Conservation (phyloP, 1,284 basidiomycete species). For the Schizophyllum amplum region DNA sequence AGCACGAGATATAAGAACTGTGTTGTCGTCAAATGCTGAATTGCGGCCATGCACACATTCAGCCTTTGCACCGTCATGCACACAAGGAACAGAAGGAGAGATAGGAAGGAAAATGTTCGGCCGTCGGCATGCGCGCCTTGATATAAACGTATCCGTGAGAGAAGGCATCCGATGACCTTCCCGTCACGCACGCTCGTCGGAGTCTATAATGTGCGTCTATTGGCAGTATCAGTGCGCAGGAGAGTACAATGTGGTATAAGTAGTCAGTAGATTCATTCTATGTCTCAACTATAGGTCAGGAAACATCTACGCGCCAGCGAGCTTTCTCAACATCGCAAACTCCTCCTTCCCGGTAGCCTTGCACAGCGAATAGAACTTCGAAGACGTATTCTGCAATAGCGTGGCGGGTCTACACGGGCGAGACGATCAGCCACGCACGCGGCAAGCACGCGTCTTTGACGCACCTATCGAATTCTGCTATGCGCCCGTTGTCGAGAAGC, state of each 20-base stretch:
- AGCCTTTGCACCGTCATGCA: neutral
- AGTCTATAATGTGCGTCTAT: no score
- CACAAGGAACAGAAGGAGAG: neutral
- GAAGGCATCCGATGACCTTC: neutral
- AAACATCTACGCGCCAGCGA: slow-evolving; percentile 52
- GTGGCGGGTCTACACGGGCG: slow-evolving; percentile 46
- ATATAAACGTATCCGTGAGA: neutral
- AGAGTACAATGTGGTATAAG: no score
- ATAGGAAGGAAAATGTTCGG: neutral
- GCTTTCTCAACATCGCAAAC: slow-evolving; percentile 63
- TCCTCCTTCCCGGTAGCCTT: slow-evolving; percentile 78
- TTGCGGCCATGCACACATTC: neutral
- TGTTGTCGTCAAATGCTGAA: neutral
- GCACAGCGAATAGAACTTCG: slow-evolving; percentile 73
- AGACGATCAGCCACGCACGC: neutral
- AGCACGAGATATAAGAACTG: neutral
- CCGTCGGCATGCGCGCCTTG: neutral
- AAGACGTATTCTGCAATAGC: slow-evolving; percentile 57
- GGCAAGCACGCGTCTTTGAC: slow-evolving; percentile 11
- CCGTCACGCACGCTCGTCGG: neutral
- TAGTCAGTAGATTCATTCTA: neutral
- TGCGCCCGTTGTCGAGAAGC: slow-evolving; percentile 80
- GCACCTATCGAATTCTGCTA: slow-evolving; percentile 71
- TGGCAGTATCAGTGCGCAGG: no score
- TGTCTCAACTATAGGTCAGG: no score